phyloP scores from a whole-genome alignment of 805 yeast genomes.

The Candida saitoana region DNA sequence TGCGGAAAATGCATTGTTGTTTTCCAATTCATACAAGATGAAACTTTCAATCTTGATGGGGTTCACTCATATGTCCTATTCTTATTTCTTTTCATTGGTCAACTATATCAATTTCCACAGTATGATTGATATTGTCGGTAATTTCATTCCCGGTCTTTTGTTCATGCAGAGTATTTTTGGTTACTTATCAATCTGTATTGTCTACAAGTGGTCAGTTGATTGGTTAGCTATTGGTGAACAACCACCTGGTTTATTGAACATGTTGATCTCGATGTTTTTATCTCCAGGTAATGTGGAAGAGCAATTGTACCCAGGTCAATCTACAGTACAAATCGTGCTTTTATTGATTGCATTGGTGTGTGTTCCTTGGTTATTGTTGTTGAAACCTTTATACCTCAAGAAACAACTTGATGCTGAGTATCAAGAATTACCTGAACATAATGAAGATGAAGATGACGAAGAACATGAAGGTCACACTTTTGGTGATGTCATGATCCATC shows the following conservation, averaged over 20 bases:
- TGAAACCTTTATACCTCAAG: conserved; percentile 54
- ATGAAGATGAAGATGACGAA: conserved; percentile 15
- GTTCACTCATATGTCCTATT: conserved; percentile 69
- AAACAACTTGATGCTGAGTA: conserved; percentile 33
- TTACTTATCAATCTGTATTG: conserved; percentile 58
- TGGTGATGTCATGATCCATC: conserved; percentile 73
- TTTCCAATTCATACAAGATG: conserved; percentile 74
- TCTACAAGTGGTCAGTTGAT: conserved; percentile 71
- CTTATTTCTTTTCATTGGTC: conserved; percentile 62
- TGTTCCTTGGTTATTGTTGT: conserved; percentile 69
- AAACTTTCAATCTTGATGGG: conserved; percentile 74
- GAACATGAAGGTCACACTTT: conserved; percentile 39
- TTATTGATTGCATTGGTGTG: conserved; percentile 59
- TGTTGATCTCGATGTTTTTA: conserved; percentile 72
- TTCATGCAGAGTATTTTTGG: conserved; percentile 79
- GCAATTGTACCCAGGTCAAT: conserved; percentile 62
- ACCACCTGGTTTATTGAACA: conserved; percentile 71
- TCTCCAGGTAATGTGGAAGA: conserved; percentile 69
- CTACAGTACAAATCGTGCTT: conserved; percentile 53
- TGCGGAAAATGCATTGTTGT: conserved; percentile 65
- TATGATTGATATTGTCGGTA: conserved; percentile 63
- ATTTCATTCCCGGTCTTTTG: conserved; percentile 67
- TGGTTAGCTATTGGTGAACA: conserved; percentile 60
- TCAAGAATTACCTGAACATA: conserved; percentile 38
- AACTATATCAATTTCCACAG: conserved; percentile 57